Base-by-base conservation (phyloP, 2,329 filamentous ascomycete species). In the Endothia cerciana region DNA sequence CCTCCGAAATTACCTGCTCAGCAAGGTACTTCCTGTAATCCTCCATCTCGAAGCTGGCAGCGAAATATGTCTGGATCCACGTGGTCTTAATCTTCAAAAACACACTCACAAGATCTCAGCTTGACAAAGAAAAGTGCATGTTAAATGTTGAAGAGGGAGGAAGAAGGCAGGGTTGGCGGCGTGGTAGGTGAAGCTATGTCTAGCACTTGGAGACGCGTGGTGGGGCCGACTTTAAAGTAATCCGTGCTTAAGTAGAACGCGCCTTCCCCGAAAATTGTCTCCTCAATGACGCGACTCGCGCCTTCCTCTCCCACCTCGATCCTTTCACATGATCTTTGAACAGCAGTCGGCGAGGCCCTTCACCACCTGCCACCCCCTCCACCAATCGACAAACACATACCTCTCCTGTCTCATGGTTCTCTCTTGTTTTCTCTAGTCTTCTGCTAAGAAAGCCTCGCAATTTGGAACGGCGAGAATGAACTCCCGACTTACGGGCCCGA, bases 11-110 rank as follows among this genome's bases (percentile, higher is more conserved):
- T 65, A 97, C 85, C 73, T 89, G 87, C 71, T 89, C 87, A 4
- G 91, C 91, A 7, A 97, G 85, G 72, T 88, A 94, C 65, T 88
- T 89, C 70, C 83, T 88, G 74, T 92, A 89, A 69, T 90, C 86
- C 2, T 84, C 82, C 85, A 88, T 87, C 4, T 58, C 66, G 62
- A 41, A 22, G 11, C 3, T 36, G 28, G 15, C 15, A 53, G 13
- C 45, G 7, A 28, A 40, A 28, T n/a, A 7, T 19, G 45, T n/a
- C 10, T 25, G 30, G 10, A 38, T 25, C 7, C 5, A 51, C 2
- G 10, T 11, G 19, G 38, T 8, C 43, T 8, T 13, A 19, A 51
- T 22, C n/a, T 25, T 40, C 19, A 40, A 45, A 49, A 28, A n/a
- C 33, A 49, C 49, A 33, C 2, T 28, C 17, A 53, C 19, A 53